A percentile compares a stretch with the other conserved stretches of the same genome.
Conservation (phyloP, 2,329 filamentous ascomycete genomes). For the Rhytidhysteron rufulum region DNA sequence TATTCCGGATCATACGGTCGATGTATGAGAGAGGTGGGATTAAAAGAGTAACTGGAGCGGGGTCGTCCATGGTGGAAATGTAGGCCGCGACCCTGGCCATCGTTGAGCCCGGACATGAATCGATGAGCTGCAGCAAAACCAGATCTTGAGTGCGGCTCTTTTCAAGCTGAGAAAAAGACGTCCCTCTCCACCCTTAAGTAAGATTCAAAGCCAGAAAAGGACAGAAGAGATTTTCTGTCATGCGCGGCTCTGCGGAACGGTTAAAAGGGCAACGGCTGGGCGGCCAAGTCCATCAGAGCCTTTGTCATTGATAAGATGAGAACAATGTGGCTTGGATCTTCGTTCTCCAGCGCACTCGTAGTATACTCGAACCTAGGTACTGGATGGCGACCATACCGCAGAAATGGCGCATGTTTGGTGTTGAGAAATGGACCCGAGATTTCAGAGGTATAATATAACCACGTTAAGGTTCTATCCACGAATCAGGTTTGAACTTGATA, state of each 20-base stretch:
- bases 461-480: too few species aligned
- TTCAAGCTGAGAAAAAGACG: not conserved
- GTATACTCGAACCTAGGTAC: conserved; percentile 13
- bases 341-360: conserved; percentile 7
- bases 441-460: conserved; percentile 6
- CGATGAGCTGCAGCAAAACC: conserved; percentile 1
- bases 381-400: conserved; percentile 7
- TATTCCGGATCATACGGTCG: not conserved
- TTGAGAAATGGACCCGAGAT: conserved; percentile 1
- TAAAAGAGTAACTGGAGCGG: conserved; percentile 2
- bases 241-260: conserved; percentile 12
- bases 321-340: conserved; percentile 6
- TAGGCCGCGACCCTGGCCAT: not conserved
- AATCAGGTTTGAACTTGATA: too few species aligned
- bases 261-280: conserved; percentile 13
- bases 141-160: conserved; percentile 7
- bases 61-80: not conserved
- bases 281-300: conserved; percentile 6
- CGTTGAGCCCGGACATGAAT: conserved; percentile 2
- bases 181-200: conserved; percentile 13
- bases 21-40: not conserved
- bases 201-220: conserved; percentile 2
- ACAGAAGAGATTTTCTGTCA: conserved; percentile 4
- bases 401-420: conserved; percentile 6
- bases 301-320: conserved; percentile 3